These are phyloP conservation scores for Urostyla sp. DNA, from an alignment of 73 alveolate species.

Conservation along the genomic window DNA sequence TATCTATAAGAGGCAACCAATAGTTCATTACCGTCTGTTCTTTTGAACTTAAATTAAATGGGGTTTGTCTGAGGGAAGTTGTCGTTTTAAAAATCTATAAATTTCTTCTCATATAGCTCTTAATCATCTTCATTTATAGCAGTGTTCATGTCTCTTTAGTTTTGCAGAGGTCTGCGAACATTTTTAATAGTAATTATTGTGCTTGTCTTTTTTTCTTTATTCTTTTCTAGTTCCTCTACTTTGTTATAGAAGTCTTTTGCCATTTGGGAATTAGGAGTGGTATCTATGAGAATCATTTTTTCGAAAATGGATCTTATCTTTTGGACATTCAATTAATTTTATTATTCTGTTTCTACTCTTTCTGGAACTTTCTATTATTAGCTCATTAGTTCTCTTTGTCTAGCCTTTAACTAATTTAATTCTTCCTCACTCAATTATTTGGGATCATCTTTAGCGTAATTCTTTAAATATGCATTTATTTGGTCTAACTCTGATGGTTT, in stretches of 20 bases:
- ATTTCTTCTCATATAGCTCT: background rate
- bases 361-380: background rate
- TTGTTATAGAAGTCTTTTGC: conserved; percentile 52
- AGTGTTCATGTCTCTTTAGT: no score
- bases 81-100: conserved; percentile 1
- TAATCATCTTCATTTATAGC: conserved; percentile 1
- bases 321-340: background rate
- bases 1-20: conserved; percentile 39
- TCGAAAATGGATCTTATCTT: conserved; percentile 13
- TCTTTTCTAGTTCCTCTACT: conserved; percentile 55
- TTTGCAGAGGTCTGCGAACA: conserved; percentile 38
- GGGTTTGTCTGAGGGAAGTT: conserved; percentile 31
- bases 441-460: conserved; percentile 39
- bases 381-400: background rate
- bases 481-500: conserved; percentile 60
- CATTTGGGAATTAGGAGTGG: conserved; percentile 49
- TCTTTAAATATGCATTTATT: conserved; percentile 1
- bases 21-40: conserved; percentile 14
- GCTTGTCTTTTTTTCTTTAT: conserved; percentile 47
- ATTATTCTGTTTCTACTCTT: background rate
- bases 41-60: background rate
- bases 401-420: background rate
- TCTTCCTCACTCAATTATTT: conserved; percentile 6
- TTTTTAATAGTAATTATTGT: conserved; percentile 44
- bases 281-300: conserved; percentile 35